Conservation (phyloP, 352 stramenopile species). For the Pythium scleroteichum region DNA sequence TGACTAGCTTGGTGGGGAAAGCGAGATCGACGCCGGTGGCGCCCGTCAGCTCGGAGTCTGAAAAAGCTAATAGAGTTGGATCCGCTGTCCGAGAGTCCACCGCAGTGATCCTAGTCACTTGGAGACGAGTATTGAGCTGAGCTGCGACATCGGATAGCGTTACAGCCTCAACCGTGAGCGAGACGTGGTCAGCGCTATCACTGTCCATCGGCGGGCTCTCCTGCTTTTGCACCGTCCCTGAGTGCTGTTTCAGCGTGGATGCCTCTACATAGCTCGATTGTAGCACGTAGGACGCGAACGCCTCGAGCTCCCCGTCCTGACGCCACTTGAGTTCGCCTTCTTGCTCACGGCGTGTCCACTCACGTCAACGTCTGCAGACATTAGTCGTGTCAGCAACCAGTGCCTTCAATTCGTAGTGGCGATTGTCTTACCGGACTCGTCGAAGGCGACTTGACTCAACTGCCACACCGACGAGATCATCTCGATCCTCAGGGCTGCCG, state of each 20-base stretch:
- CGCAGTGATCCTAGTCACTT: not conserved
- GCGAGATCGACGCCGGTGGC: not conserved
- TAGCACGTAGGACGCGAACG: slow-evolving; percentile 2
- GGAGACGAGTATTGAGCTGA: not conserved
- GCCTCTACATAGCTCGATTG: not conserved
- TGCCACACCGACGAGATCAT: not conserved
- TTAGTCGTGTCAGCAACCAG: not conserved
- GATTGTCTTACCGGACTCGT: slow-evolving; percentile 6
- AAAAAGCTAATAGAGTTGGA: not conserved
- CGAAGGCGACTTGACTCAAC: not conserved
- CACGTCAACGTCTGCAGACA: slow-evolving; percentile 5
- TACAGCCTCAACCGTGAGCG: no score
- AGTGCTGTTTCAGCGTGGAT: no score
- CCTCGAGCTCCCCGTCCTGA: not conserved
- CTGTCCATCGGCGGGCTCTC: no score
- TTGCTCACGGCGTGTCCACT: slow-evolving; percentile 6
- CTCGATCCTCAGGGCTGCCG: not conserved
- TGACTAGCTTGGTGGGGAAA: slow-evolving; percentile 16
- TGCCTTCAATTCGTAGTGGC: no score
- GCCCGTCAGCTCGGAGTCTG: not conserved
- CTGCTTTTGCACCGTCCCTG: no score
- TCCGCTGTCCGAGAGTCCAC: not conserved
- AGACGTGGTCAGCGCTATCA: no score
- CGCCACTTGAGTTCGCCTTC: slow-evolving; percentile 2
- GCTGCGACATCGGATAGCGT: not conserved